Conservation (phyloP, 2,329 filamentous ascomycete genomes). For the Podosphaera leucotricha region DNA sequence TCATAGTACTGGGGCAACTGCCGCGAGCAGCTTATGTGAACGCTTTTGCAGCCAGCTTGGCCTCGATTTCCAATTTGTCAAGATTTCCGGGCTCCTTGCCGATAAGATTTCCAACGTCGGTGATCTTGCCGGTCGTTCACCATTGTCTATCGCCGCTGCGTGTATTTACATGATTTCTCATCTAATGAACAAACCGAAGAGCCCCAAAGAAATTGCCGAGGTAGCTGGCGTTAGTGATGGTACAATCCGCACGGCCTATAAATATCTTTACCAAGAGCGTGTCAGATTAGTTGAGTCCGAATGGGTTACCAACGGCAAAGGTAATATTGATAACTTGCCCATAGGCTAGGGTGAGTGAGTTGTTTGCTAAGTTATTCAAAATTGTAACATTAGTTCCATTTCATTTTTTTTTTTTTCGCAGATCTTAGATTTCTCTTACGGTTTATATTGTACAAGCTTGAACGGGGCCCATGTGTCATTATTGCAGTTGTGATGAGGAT, state of each 20-base stretch:
- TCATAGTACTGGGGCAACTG: conserved; percentile 52
- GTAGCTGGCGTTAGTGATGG: conserved; percentile 86
- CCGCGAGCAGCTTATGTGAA: conserved; percentile 61
- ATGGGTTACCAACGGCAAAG: conserved; percentile 50
- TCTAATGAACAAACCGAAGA: conserved; percentile 54
- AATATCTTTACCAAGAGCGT: conserved; percentile 53
- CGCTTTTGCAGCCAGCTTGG: conserved; percentile 75
- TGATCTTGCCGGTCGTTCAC: conserved; percentile 68
- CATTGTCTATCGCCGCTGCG: conserved; percentile 77
- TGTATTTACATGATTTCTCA: conserved; percentile 93
- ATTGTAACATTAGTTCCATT: background rate
- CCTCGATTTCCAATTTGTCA: conserved; percentile 50
- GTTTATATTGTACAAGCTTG: too few species aligned
- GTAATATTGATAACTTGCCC: conserved; percentile 49
- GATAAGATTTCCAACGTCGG: conserved; percentile 54
- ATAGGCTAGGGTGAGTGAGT: conserved; percentile 10
- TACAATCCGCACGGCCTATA: conserved; percentile 90
- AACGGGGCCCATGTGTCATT: too few species aligned
- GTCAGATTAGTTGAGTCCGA: conserved; percentile 52
- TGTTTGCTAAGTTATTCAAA: background rate
- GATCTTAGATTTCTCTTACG: background rate
- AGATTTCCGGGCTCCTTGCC: conserved; percentile 58
- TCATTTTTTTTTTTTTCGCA: background rate
- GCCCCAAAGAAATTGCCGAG: conserved; percentile 64
- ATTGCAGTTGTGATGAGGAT: too few species aligned